Evolutionary conservation across 2,329 filamentous ascomycete species (phyloP).

Genomic region (Magnaporthiopsis rhizophila): DNA sequence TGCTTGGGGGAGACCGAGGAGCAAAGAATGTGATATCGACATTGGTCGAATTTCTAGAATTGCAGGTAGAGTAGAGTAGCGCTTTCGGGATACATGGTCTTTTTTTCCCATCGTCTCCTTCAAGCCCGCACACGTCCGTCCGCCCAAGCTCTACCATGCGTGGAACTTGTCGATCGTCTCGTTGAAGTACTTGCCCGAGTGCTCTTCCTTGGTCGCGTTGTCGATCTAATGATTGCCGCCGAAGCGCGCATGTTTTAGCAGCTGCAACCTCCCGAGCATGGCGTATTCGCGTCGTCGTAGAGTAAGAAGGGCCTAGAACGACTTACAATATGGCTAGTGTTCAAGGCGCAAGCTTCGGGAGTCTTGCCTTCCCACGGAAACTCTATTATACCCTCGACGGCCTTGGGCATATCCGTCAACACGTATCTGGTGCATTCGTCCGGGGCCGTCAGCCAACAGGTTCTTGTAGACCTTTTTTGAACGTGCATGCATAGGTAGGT

Average conservation of each 20-base stretch:
- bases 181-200: slow-evolving; percentile 2
- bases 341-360: background rate
- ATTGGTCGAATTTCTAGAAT: background rate
- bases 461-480: no score
- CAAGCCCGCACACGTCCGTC: background rate
- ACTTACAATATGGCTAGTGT: slow-evolving; percentile 1
- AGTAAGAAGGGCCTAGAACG: no score
- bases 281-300: no score
- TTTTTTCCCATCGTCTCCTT: no score
- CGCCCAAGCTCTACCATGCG: slow-evolving; percentile 10
- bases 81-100: background rate
- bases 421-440: background rate
- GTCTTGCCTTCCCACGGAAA: background rate
- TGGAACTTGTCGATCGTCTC: background rate
- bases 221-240: background rate
- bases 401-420: background rate
- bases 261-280: no score
- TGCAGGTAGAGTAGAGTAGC: background rate
- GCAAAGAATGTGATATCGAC: background rate
- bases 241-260: background rate
- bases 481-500: no score
- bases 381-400: background rate
- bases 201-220: background rate
- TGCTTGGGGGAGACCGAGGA: slow-evolving; percentile 3
- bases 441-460: background rate